Evolutionary conservation across 768 basidiomycete species (phyloP).

Genomic region (Neoboletus magnificus): DNA sequence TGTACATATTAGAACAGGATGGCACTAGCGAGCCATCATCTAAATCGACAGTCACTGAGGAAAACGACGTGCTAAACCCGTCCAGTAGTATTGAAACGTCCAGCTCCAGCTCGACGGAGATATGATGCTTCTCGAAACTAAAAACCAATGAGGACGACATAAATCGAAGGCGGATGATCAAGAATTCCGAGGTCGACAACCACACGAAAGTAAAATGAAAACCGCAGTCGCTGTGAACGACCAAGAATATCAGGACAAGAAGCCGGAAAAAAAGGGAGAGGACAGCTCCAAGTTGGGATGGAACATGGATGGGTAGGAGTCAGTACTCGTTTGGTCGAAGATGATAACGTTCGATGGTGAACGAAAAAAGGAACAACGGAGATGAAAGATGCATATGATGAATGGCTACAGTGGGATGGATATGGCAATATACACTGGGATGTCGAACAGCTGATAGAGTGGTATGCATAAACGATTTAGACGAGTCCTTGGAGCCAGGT

Average conservation of each 20-base stretch:
- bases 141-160: slow-evolving; percentile 1
- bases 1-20: neutral
- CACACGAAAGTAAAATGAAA: neutral
- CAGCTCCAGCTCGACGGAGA: slow-evolving; percentile 22
- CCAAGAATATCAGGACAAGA: neutral
- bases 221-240: neutral
- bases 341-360: neutral
- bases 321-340: neutral
- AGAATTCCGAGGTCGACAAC: neutral
- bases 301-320: slow-evolving; percentile 3
- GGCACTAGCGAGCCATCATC: neutral
- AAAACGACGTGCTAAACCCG: slow-evolving; percentile 2
- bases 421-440: slow-evolving; percentile 31
- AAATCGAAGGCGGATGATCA: slow-evolving; percentile 6
- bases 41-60: neutral
- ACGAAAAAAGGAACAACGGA: neutral
- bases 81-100: slow-evolving; percentile 8
- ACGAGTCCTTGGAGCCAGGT: slow-evolving; percentile 4
- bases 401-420: slow-evolving; percentile 30
- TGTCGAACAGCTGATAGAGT: slow-evolving; percentile 5
- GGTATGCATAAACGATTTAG: slow-evolving; percentile 20
- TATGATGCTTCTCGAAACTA: slow-evolving; percentile 6
- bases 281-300: slow-evolving; percentile 10
- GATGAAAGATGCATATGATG: slow-evolving; percentile 27
- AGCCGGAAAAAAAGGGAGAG: slow-evolving; percentile 11